phyloP scores from a whole-genome alignment of 1,284 basidiomycete genomes.

The Marasmius fiardii region DNA sequence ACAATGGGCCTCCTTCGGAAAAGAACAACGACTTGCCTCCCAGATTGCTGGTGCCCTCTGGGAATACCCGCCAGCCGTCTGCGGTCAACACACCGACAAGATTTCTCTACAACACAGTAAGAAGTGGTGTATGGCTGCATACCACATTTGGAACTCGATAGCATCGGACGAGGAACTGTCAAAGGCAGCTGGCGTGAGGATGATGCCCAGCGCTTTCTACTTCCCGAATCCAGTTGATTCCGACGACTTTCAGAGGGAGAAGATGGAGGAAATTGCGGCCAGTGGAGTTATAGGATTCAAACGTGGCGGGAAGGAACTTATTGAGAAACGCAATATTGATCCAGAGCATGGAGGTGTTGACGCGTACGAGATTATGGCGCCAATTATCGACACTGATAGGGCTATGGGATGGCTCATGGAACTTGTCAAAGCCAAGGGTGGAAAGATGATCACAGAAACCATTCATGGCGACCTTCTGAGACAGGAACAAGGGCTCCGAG shows the following conservation, averaged over 20 bases:
- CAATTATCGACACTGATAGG: conserved; percentile 34
- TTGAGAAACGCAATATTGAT: conserved; percentile 26
- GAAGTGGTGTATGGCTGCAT: conserved; percentile 29
- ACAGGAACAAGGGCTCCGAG: conserved; percentile 27
- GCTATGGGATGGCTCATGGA: conserved; percentile 29
- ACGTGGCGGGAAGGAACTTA: conserved; percentile 24
- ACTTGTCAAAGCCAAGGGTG: conserved; percentile 29
- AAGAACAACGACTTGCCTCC: conserved; percentile 23
- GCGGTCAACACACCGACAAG: conserved; percentile 29
- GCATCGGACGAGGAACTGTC: conserved; percentile 9
- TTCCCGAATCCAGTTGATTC: conserved; percentile 27
- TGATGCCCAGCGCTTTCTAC: conserved; percentile 27
- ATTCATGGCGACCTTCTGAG: conserved; percentile 23
- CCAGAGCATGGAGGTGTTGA: conserved; percentile 28
- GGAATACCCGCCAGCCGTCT: conserved; percentile 34
- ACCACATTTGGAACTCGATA: conserved; percentile 22
- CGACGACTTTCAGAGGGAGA: conserved; percentile 25
- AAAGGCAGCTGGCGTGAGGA: conserved; percentile 17
- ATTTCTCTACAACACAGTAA: conserved; percentile 29
- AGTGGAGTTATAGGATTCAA: conserved; percentile 26
- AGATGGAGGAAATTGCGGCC: conserved; percentile 23
- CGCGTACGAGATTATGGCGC: conserved; percentile 31
- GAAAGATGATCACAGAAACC: conserved; percentile 25
- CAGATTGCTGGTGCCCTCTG: conserved; percentile 30
- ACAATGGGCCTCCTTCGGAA: conserved; percentile 14